Evolutionary conservation across 495 filamentous ascomycete genomes (phyloP), one percentile per base, ranked within the genome.

Genomic region (Xylaria cubensis): DNA sequence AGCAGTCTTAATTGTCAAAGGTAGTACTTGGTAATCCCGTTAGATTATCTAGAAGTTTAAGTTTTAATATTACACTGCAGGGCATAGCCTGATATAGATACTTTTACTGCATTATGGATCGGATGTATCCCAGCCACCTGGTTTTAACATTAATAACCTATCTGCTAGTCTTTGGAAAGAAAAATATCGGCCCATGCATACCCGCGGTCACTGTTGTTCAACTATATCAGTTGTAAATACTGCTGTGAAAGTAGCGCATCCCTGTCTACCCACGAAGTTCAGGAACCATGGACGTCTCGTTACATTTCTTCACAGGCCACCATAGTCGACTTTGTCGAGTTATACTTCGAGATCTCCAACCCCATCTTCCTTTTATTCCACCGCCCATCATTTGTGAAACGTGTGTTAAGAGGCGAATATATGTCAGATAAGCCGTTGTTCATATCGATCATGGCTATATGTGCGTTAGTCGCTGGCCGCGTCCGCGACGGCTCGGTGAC

Each of bases 331-430:
- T 76, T 84, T 21, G 77, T 86, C 19, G 79, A 83, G 26, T 74
- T 85, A 12, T 86, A 85, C 73, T 84, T 83, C 44, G 81, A 85
- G 68, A 80, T 85, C 51, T 80, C 85, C 61, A 83, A 75, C 73
- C 73, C 66, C 44, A 85, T 84, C 61, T 87, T 84, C 66, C 86
- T 86, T 2, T 72, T 87, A 9, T 88, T 88, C 72, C 84, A 87
- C 76, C 81, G 76, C 26, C 78, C 78, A 58, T 81, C 81, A 53
- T 76, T 86, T 36, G 72, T 81, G 3, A 76, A 79, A 34, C 77
- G 75, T 59, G 74, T 87, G 21, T 73, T 77, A 51, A 75, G 76
- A 56, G 70, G 80, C 32, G 82, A 86, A 34, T 79, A 87, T 72
- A 77, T 82, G n/a, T 70, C 73, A 34, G 81, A 84, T 65, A 80